phyloP scores from a whole-genome alignment of 805 yeast species.

The Suhomyces prunicola region DNA sequence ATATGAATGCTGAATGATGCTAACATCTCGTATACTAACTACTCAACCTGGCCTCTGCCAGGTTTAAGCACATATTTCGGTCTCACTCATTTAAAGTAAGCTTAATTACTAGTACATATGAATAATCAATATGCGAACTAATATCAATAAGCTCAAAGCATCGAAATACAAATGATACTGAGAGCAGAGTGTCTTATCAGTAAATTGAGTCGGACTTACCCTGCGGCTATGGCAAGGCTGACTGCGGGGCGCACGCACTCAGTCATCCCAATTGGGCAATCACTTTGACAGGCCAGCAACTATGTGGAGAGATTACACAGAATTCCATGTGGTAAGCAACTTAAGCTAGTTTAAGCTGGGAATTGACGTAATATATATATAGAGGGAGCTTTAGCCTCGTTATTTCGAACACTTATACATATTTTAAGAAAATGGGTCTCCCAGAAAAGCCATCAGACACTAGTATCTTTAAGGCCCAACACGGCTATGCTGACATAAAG shows the following conservation, averaged over 20 bases:
- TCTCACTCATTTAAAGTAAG: not conserved
- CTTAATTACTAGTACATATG: not conserved
- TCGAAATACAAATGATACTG: not conserved
- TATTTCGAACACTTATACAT: not conserved
- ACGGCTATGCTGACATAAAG: conserved; percentile 29
- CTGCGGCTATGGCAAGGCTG: not conserved
- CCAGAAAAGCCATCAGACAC: conserved; percentile 31
- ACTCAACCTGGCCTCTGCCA: not conserved
- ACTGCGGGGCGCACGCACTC: not conserved
- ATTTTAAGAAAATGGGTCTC: conserved; percentile 12
- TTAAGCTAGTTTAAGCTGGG: not conserved
- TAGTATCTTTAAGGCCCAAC: conserved; percentile 26
- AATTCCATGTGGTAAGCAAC: conserved; percentile 1
- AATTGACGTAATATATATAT: conserved; percentile 1
- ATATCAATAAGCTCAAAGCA: not conserved
- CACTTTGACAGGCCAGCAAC: not conserved
- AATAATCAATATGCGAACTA: not conserved
- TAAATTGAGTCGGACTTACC: not conserved
- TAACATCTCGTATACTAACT: not conserved
- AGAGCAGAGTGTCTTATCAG: not conserved
- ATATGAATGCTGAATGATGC: not conserved
- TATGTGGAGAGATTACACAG: not conserved
- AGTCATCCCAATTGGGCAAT: not conserved
- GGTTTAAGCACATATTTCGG: no score
- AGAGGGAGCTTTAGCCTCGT: not conserved